These are phyloP conservation scores for Pleurotus cornucopiae DNA, from an alignment of 768 basidiomycete genomes.

Conservation along the genomic window DNA sequence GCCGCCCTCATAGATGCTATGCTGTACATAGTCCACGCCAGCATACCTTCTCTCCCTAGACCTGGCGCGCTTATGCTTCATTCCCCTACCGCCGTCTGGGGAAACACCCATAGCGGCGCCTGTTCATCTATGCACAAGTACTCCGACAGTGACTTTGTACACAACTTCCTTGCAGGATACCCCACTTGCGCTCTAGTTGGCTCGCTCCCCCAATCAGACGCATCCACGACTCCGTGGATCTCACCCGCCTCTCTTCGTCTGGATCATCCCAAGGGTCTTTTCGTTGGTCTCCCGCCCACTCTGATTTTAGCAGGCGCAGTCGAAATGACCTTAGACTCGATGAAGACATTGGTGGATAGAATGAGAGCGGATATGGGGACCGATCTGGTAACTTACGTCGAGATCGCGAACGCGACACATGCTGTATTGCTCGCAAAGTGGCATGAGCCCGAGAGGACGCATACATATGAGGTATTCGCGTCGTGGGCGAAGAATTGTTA, in stretches of 20 bases:
- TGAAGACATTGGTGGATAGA: slow-evolving; percentile 19
- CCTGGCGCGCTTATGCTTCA: slow-evolving; percentile 25
- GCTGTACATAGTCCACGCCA: slow-evolving; percentile 27
- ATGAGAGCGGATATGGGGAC: slow-evolving; percentile 26
- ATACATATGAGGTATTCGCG: slow-evolving; percentile 1
- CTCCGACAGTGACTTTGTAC: slow-evolving; percentile 18
- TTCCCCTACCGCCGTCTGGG: slow-evolving; percentile 29
- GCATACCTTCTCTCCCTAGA: slow-evolving; percentile 10
- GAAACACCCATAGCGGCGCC: slow-evolving; percentile 15
- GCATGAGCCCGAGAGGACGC: slow-evolving; percentile 24
- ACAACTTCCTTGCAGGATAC: slow-evolving; percentile 13
- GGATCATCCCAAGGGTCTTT: slow-evolving; percentile 19
- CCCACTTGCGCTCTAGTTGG: slow-evolving; percentile 21
- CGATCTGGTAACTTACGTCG: slow-evolving; percentile 11
- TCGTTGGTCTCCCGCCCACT: slow-evolving; percentile 23
- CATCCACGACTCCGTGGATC: slow-evolving; percentile 24
- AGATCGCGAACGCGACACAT: slow-evolving; percentile 16
- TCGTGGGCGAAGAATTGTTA: not conserved
- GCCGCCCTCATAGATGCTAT: slow-evolving; percentile 49
- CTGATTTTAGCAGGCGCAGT: slow-evolving; percentile 29
- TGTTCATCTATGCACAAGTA: slow-evolving; percentile 14
- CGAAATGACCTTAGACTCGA: slow-evolving; percentile 28
- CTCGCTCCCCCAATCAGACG: slow-evolving; percentile 21
- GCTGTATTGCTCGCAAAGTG: slow-evolving; percentile 15
- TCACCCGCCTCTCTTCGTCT: slow-evolving; percentile 27